Base-by-base conservation (phyloP, 129 eudicot genomes). In the Arctium lappa region DNA sequence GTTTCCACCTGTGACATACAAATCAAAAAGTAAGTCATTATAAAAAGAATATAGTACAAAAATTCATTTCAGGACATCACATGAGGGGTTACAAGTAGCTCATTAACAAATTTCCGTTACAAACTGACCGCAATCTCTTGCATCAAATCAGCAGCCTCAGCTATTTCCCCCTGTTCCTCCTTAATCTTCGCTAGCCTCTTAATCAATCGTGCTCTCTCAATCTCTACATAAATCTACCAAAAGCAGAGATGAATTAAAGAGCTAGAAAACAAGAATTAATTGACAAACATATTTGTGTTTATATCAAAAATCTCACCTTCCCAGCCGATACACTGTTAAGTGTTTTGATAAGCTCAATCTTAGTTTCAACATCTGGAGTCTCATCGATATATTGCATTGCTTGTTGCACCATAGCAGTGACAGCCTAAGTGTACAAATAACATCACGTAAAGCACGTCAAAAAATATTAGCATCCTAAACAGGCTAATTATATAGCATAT, bases 111-210 rank as follows among this genome's bases (percentile, higher is more conserved):
- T 5, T 33, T 18, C 12, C 27, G 50, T 39, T 8, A 50, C 50
- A 79, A 68, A 89, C 91, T 66, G 70, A 94, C 98, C 89, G 97
- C 98, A 82, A 94, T 82, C 83, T 95, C 99, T 83, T 95, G 99
- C 99, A 95, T 95, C 85, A 95, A 76, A 85, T 95, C 97, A 42
- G 98, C 98, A 85, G 98, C 98, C 86, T 94, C 98, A 27, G 95
- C 95, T 60, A 94, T 91, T 36, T 85, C 88, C 29, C 98, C 98
- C 75, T 94, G 97, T 69, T 91, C 96, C 84, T 94, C 98, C 82
- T 94, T 92, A 27, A 94, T 92, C 86, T 89, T 92, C 46, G 98
- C 97, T 82, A 94, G 94, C 70, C 78, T 89, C 86, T 89, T 94
- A 27, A 92, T 86, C 85, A 94, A 88, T 29, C 96, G 94, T 42